phyloP scores from a whole-genome alignment of 1,284 basidiomycete species.

The Fomitopsis palustris region DNA sequence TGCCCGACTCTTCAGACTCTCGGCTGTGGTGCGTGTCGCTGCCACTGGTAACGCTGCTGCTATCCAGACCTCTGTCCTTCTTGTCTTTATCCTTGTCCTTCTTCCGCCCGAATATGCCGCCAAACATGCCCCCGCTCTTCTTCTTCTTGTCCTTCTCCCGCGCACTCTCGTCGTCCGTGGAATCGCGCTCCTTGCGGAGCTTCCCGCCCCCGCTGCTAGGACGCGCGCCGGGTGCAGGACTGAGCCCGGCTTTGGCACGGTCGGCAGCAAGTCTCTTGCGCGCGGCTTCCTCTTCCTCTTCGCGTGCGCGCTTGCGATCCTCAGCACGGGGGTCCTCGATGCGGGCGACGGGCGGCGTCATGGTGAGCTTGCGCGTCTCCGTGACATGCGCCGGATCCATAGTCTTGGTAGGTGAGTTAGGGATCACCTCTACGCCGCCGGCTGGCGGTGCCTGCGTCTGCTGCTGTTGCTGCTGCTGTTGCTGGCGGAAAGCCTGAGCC shows the following conservation, averaged over 20 bases:
- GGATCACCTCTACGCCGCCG: conserved; percentile 21
- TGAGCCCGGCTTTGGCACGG: conserved; percentile 11
- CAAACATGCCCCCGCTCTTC: conserved; percentile 69
- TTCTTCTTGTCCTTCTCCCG: conserved; percentile 56
- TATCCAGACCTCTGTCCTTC: conserved; percentile 29
- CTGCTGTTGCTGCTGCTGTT: conserved; percentile 41
- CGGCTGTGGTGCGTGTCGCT: conserved; percentile 21
- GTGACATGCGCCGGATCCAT: conserved; percentile 54
- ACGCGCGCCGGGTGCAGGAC: conserved; percentile 6
- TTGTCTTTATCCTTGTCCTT: conserved; percentile 79
- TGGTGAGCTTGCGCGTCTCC: conserved; percentile 72
- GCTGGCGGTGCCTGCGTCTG: conserved; percentile 18
- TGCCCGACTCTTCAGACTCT: conserved; percentile 51
- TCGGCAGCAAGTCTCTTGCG: conserved; percentile 45
- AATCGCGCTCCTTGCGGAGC: conserved; percentile 61
- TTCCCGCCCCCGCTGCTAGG: conserved; percentile 38
- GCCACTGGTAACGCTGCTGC: conserved; percentile 27
- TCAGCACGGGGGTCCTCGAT: conserved; percentile 35
- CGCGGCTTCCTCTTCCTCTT: conserved; percentile 58
- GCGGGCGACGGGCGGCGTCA: conserved; percentile 73
- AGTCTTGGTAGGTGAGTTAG: conserved; percentile 28
- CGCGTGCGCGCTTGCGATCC: conserved; percentile 53
- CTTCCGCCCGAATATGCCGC: conserved; percentile 69
- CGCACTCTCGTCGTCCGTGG: conserved; percentile 41
- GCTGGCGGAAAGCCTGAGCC: conserved; percentile 25